Evolutionary conservation across 352 stramenopile genomes (phyloP).

Genomic region (Phytopythium mirpurense): DNA sequence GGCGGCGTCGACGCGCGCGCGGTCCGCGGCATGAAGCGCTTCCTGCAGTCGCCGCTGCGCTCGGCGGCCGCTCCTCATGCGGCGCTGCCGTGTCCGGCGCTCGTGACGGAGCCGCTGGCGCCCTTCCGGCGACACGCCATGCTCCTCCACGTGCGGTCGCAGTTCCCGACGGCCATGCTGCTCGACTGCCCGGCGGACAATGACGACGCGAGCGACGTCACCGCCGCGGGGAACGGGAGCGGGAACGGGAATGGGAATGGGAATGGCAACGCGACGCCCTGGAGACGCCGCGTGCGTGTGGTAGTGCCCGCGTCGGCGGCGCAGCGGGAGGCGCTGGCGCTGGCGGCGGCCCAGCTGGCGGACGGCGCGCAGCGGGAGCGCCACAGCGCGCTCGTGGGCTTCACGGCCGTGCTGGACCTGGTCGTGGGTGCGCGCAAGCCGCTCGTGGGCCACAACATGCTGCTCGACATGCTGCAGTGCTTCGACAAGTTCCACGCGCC

Average conservation of each 20-base stretch:
- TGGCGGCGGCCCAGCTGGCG: slow-evolving; percentile 22
- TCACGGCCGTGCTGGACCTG: slow-evolving; percentile 59
- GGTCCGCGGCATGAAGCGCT: slow-evolving; percentile 27
- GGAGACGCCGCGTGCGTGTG: slow-evolving; percentile 60
- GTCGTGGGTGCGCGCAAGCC: slow-evolving; percentile 38
- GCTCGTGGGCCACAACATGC: slow-evolving; percentile 73
- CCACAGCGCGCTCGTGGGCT: slow-evolving; percentile 56
- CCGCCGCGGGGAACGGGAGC: not conserved
- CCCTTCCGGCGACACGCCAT: slow-evolving; percentile 61
- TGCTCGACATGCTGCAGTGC: slow-evolving; percentile 79
- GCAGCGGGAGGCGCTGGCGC: slow-evolving; percentile 26
- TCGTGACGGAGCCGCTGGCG: slow-evolving; percentile 54
- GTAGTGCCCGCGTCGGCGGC: slow-evolving; percentile 18
- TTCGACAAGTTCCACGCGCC: slow-evolving; percentile 72
- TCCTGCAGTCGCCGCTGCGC: slow-evolving; percentile 25
- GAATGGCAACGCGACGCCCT: slow-evolving; percentile 31
- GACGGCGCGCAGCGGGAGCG: slow-evolving; percentile 29
- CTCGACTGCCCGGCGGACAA: slow-evolving; percentile 73
- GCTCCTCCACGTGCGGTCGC: slow-evolving; percentile 38
- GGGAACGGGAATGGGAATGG: not conserved
- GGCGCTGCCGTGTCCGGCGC: slow-evolving; percentile 16
- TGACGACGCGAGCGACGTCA: slow-evolving; percentile 7
- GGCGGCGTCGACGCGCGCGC: too few relatives aligned
- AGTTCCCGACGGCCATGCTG: slow-evolving; percentile 32
- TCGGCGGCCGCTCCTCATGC: too few relatives aligned